phyloP scores from a whole-genome alignment of 2,329 filamentous ascomycete genomes.

The Hysterium pulicare region DNA sequence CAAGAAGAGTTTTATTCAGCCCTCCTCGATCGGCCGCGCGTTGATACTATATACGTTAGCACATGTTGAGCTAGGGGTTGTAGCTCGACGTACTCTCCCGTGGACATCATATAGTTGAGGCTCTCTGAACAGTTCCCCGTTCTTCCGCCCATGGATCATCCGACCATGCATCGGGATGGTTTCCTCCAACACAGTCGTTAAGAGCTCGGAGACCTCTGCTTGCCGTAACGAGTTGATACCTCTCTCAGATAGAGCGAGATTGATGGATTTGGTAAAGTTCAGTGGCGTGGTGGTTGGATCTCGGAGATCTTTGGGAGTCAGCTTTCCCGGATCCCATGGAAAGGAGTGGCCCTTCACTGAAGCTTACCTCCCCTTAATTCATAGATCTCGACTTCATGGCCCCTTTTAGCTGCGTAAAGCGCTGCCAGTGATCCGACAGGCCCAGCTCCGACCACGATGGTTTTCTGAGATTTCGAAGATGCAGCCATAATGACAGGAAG shows the following conservation, averaged over 20 bases:
- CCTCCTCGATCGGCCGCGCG: constrained; percentile 80
- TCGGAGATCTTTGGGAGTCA: constrained; percentile 66
- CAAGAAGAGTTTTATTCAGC: constrained; percentile 78
- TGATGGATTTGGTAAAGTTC: constrained; percentile 99
- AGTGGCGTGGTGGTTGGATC: constrained; percentile 77
- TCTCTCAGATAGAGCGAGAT: constrained; percentile 87
- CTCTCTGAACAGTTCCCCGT: constrained; percentile 68
- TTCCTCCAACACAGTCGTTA: constrained; percentile 69
- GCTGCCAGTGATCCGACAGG: constrained; percentile 91
- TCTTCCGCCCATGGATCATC: constrained; percentile 81
- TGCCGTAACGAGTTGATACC: constrained; percentile 84
- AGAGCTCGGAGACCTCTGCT: constrained; percentile 62
- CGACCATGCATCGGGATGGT: constrained; percentile 93
- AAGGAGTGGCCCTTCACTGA: no score
- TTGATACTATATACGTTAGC: constrained; percentile 59
- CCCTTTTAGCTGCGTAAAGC: constrained; percentile 84
- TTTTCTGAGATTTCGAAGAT: constrained; percentile 52
- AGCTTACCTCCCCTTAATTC: constrained; percentile 86
- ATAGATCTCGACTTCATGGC: constrained; percentile 88
- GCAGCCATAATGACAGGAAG: constrained; percentile 13
- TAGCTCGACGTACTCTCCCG: constrained; percentile 61
- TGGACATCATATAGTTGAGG: constrained; percentile 89
- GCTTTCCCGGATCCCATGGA: no score
- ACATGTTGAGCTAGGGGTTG: constrained; percentile 3
- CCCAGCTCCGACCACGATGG: constrained; percentile 84